phyloP scores from a whole-genome alignment of 163 green algal genomes.

The Prototheca cutis region DNA sequence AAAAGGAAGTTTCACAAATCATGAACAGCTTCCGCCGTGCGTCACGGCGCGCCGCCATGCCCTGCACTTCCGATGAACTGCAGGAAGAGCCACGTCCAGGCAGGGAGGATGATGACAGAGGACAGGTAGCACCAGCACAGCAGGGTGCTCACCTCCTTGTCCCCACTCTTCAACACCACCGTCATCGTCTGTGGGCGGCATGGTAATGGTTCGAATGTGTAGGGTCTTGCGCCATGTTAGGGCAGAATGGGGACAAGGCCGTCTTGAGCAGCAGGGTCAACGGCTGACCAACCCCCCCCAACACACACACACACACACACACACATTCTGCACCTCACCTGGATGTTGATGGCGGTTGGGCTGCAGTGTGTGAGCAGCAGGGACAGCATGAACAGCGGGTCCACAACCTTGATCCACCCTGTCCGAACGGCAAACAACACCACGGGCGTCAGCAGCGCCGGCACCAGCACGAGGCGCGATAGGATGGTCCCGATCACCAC shows the following conservation, averaged over 20 bases:
- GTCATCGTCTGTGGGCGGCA: conserved; percentile 42
- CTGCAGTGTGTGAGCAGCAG: conserved; percentile 35
- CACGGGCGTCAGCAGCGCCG: conserved; percentile 19
- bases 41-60: too few relatives aligned
- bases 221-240: too few relatives aligned
- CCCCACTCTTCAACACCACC: conserved; percentile 43
- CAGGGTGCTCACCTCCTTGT: conserved; percentile 48
- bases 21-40: too few relatives aligned
- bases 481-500: conserved; percentile 31
- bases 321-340: conserved; percentile 8
- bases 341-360: conserved; percentile 59
- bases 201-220: neutral
- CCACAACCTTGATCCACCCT: conserved; percentile 21
- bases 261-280: neutral
- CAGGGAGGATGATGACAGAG: conserved; percentile 38
- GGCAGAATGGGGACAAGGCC: too few relatives aligned
- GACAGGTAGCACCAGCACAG: conserved; percentile 67
- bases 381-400: conserved; percentile 49
- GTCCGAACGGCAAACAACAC: conserved; percentile 18
- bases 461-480: conserved; percentile 24
- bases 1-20: too few relatives aligned
- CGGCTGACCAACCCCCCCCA: neutral
- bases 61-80: conserved; percentile 24
- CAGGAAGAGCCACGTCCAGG: conserved; percentile 31
- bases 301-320: neutral